Percentiles rank a stretch among this genome's conserved stretches.
Conservation (phyloP, 352 stramenopile species). For the Globisporangium mamillatum region DNA sequence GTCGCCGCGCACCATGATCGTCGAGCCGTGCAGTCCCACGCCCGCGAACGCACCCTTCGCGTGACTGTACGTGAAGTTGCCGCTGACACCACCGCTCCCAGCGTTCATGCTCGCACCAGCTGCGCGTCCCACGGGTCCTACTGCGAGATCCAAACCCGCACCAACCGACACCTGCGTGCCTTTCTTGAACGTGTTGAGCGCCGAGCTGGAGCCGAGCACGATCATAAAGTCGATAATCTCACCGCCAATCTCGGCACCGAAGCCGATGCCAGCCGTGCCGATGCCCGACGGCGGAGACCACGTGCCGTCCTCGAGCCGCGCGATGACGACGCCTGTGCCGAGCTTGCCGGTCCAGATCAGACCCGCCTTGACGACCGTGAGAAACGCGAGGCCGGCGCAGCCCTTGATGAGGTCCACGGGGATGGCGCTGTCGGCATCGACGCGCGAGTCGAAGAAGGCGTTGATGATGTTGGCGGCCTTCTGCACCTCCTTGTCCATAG, state of each 20-base stretch:
- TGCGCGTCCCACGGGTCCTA: slow-evolving; percentile 67
- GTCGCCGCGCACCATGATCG: slow-evolving; percentile 78
- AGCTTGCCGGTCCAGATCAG: slow-evolving; percentile 85
- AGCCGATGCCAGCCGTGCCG: slow-evolving; percentile 75
- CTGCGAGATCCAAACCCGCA: slow-evolving; percentile 68
- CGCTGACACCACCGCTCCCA: slow-evolving; percentile 68
- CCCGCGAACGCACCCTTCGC: slow-evolving; percentile 80
- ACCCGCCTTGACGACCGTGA: slow-evolving; percentile 85
- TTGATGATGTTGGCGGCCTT: slow-evolving; percentile 85
- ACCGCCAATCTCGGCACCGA: slow-evolving; percentile 79
- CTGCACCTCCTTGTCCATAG: slow-evolving; percentile 84
- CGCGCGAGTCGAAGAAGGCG: slow-evolving; percentile 74
- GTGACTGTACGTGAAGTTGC: slow-evolving; percentile 87
- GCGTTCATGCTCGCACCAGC: slow-evolving; percentile 76
- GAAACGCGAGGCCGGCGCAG: slow-evolving; percentile 70
- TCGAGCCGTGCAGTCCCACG: slow-evolving; percentile 76
- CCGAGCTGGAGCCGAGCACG: slow-evolving; percentile 64
- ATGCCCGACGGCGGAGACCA: slow-evolving; percentile 86
- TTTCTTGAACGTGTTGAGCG: slow-evolving; percentile 83
- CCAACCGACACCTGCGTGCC: slow-evolving; percentile 80
- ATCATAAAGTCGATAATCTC: slow-evolving; percentile 91
- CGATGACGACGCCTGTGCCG: slow-evolving; percentile 79
- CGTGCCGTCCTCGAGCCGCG: slow-evolving; percentile 72
- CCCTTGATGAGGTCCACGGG: slow-evolving; percentile 81
- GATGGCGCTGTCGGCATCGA: slow-evolving; percentile 73